phyloP scores from a whole-genome alignment of 192 early-diverging fungal genomes.

The Endogone sp. region DNA sequence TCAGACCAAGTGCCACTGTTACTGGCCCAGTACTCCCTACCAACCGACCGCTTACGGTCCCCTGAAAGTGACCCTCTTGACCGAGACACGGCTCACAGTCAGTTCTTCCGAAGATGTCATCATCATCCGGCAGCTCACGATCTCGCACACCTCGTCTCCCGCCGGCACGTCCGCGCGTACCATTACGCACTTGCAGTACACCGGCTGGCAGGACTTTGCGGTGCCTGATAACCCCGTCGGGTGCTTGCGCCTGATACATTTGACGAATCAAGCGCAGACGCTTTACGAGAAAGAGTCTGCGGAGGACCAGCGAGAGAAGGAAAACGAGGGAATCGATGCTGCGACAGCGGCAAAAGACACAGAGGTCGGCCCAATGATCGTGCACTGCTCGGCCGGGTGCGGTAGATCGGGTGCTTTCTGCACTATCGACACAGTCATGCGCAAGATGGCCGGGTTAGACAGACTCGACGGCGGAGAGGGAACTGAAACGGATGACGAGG shows the following conservation, averaged over 20 bases:
- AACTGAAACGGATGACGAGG: constrained; percentile 9
- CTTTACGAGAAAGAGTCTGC: constrained; percentile 3
- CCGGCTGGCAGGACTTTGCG: constrained; percentile 89
- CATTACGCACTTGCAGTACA: constrained; percentile 82
- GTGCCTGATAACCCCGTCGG: constrained; percentile 65
- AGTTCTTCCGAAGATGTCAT: constrained; percentile 46
- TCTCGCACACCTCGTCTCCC: constrained; percentile 21
- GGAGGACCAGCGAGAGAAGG: background rate
- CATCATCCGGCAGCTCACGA: constrained; percentile 50
- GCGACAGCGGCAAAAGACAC: constrained; percentile 8
- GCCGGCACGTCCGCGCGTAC: constrained; percentile 19
- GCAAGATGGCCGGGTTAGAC: constrained; percentile 7
- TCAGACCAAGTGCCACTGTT: constrained; percentile 77
- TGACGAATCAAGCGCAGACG: constrained; percentile 33
- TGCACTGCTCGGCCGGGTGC: constrained; percentile 73
- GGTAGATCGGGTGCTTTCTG: constrained; percentile 73
- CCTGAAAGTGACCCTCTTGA: constrained; percentile 46
- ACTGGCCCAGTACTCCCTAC: constrained; percentile 72
- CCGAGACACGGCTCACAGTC: constrained; percentile 41
- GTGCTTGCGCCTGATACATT: constrained; percentile 53
- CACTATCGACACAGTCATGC: constrained; percentile 46
- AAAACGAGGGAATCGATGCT: background rate
- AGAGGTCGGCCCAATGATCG: constrained; percentile 49
- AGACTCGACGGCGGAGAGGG: background rate
- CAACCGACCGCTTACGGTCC: constrained; percentile 41